Conservation (phyloP, 306 rosid species). For the Casuarina equisetifolia region DNA sequence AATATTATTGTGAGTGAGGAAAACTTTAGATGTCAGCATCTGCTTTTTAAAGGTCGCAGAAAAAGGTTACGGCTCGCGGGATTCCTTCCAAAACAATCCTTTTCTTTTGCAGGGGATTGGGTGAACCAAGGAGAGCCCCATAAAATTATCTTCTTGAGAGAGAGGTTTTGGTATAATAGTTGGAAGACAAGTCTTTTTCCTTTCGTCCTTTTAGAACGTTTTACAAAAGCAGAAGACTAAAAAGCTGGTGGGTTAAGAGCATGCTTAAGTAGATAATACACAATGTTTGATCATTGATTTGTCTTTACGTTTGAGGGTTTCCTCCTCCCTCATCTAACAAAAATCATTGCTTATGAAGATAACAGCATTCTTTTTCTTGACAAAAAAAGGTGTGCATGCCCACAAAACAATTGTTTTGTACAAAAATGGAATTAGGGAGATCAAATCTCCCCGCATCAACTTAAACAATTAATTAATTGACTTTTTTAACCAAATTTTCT, state of each 20-base stretch:
- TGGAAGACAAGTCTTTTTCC: slow-evolving; percentile 29
- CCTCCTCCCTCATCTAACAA: no score
- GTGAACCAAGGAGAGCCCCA: slow-evolving; percentile 40
- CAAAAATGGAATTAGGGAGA: no score
- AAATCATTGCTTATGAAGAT: no score
- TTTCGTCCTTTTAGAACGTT: slow-evolving; percentile 34
- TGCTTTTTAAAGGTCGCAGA: slow-evolving; percentile 42
- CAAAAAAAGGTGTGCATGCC: no score
- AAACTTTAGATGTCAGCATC: slow-evolving; percentile 61
- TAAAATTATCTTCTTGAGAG: slow-evolving; percentile 13
- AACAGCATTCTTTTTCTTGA: no score
- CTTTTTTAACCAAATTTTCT: no score
- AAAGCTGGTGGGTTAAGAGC: slow-evolving; percentile 46
- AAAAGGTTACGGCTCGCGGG: slow-evolving; percentile 41
- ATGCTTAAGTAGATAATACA: slow-evolving; percentile 34
- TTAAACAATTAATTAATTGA: no score
- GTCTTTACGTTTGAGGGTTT: no score
- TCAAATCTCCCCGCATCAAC: no score
- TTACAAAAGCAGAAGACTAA: slow-evolving; percentile 51
- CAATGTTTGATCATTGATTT: no score
- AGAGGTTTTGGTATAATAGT: slow-evolving; percentile 11
- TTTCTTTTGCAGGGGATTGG: slow-evolving; percentile 51
- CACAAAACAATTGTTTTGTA: no score
- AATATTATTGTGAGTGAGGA: slow-evolving; percentile 32
- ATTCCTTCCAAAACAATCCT: slow-evolving; percentile 60